phyloP scores from a whole-genome alignment of 2,329 filamentous ascomycete species.

The Penicillium frequentans region DNA sequence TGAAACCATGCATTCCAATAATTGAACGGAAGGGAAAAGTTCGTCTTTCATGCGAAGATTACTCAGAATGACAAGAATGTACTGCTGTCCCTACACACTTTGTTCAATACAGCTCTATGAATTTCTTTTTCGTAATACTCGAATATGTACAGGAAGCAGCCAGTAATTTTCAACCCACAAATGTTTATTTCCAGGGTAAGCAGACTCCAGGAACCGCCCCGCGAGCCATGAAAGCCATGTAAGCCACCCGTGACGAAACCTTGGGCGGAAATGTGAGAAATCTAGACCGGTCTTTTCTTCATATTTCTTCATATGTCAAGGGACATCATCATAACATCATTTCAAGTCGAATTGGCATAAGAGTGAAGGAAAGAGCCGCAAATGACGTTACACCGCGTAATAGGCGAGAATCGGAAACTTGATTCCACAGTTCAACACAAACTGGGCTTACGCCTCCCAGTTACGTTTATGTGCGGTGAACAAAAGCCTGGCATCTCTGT shows the following conservation, averaged over 20 bases:
- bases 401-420: too few species aligned
- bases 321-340: background rate
- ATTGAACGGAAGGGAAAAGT: constrained; percentile 1
- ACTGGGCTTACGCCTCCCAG: constrained; percentile 31
- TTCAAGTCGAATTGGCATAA: background rate
- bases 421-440: background rate
- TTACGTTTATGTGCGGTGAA: constrained; percentile 38
- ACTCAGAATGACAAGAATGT: constrained; percentile 3
- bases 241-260: background rate
- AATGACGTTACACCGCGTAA: background rate
- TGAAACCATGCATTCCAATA: background rate
- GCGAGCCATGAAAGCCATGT: background rate
- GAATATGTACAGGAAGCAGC: background rate
- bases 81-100: background rate
- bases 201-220: background rate
- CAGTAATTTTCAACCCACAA: background rate
- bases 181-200: background rate
- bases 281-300: background rate
- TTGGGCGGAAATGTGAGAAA: background rate
- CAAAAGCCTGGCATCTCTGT: constrained; percentile 32
- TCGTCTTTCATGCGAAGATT: constrained; percentile 4
- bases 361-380: background rate
- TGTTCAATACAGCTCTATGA: background rate
- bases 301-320: background rate
- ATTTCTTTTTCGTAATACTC: background rate